Base-by-base conservation (phyloP, 495 filamentous ascomycete genomes). In the Lophiostoma macrostomum region DNA sequence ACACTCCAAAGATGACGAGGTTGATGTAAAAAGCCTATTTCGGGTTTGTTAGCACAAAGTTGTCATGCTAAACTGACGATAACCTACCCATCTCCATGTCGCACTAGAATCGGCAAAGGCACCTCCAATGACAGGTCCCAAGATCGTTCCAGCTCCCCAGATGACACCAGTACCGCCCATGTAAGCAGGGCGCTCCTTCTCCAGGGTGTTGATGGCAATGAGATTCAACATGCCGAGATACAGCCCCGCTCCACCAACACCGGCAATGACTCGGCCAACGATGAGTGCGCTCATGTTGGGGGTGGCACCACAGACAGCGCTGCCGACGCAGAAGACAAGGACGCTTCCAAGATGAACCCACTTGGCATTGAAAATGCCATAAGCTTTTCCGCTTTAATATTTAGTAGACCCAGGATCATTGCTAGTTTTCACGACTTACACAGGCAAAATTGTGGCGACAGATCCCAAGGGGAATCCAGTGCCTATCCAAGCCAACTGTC, bases 11-110 rank as follows among this genome's bases (percentile, higher is more conserved):
- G 18, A 87, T 66, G 30, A 71, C 63, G 13, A 88, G 73, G 53
- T 87, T 88, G 65, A 90, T 81, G 67, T 86, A 90, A 62, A 89
- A 89, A 19, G 80, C 80, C 83, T 80, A 84, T 6, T 82, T 60
- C 80, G 80, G 85, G 8, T 75, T 14, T 75, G 29, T 28, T 74
- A n/a, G 40, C 41, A 35, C 65, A 73, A 24, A 4, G 3, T n/a
- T 28, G 25, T 27, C 13, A 34, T 13, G 13, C 29, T n/a, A 14
- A 35, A 42, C 31, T 20, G 10, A 20, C 3, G 5, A 46, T 6
- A 10, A 24, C 49, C 14, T 42, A 56, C 58, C 73, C 73, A 77
- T 44, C 75, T 54, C 76, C 76, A 77, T 1, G 63, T 67, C 0
- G 66, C 70, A 5, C 36, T n/a, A 25, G 58, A 63, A 42, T 77